phyloP scores from a whole-genome alignment of 306 rosid genomes.

The Fagus sylvatica region DNA sequence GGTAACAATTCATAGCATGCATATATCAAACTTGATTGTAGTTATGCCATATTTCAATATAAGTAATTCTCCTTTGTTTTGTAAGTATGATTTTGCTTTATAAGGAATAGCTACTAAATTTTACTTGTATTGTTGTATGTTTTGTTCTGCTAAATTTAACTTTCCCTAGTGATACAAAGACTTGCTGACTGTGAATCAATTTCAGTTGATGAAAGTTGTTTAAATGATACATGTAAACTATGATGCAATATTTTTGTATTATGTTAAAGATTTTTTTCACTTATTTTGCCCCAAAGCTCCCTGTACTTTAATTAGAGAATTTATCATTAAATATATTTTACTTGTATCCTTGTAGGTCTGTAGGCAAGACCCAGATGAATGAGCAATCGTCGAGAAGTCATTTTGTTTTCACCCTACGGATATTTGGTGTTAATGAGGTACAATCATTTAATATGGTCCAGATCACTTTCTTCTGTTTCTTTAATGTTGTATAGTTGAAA shows the following conservation, averaged over 20 bases:
- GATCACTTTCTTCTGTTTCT: background rate
- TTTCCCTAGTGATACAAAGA: background rate
- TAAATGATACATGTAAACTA: background rate
- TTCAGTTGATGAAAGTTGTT: background rate
- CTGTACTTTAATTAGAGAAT: conserved; percentile 4
- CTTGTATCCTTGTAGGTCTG: conserved; percentile 57
- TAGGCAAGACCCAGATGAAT: conserved; percentile 97
- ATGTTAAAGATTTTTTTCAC: background rate
- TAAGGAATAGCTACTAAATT: background rate
- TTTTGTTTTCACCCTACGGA: conserved; percentile 92
- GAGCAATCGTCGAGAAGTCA: conserved; percentile 98
- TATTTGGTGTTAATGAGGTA: conserved; percentile 93
- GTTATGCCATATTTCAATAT: background rate
- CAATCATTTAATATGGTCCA: conserved; percentile 4
- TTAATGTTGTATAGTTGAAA: conserved; percentile 1
- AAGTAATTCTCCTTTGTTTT: background rate
- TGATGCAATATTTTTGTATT: background rate
- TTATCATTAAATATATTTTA: conserved; percentile 8
- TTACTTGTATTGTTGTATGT: background rate
- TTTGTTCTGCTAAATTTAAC: background rate
- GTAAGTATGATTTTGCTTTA: background rate
- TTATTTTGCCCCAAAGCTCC: conserved; percentile 13
- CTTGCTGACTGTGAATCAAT: background rate
- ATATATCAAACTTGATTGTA: conserved; percentile 15
- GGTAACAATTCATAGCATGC: conserved; percentile 44